Conservation (phyloP, 2,329 filamentous ascomycete species). For the Fusarium papillatum region DNA sequence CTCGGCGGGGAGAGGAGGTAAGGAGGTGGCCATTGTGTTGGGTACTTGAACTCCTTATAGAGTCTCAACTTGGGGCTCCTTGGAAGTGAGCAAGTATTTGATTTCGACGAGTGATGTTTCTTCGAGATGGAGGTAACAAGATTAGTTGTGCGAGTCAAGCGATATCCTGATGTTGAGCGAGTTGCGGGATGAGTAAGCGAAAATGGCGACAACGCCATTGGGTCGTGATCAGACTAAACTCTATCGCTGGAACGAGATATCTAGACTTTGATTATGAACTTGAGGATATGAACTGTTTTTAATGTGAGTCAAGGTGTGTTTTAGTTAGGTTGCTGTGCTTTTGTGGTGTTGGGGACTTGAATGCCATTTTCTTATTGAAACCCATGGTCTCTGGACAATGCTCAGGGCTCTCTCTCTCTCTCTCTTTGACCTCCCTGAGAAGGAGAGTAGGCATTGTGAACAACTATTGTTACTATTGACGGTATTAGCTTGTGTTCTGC, state of each 20-base stretch:
- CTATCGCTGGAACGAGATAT: not conserved
- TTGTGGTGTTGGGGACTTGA: not conserved
- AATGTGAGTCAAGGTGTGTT: not conserved
- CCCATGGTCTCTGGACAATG: not conserved
- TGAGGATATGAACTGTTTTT: not conserved
- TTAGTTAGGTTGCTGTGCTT: not conserved
- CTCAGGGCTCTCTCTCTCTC: not conserved
- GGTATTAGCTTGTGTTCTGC: too few relatives aligned
- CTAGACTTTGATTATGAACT: not conserved
- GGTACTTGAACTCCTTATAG: not conserved
- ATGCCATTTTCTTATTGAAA: not conserved
- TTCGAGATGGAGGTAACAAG: not conserved
- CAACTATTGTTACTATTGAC: not conserved
- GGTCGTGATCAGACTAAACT: constrained; percentile 14
- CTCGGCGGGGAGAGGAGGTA: constrained; percentile 52
- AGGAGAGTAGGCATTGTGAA: not conserved
- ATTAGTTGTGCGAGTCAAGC: not conserved
- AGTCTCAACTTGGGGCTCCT: not conserved
- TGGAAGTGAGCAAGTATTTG: not conserved
- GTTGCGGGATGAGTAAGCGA: constrained; percentile 45
- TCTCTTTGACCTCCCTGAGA: not conserved
- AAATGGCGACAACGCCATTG: constrained; percentile 34
- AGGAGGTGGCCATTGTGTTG: constrained; percentile 25
- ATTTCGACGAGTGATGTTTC: not conserved
- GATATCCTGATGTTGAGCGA: constrained; percentile 6